Evolutionary conservation across 2,329 filamentous ascomycete genomes (phyloP).

Genomic region (Colletotrichum sp.): DNA sequence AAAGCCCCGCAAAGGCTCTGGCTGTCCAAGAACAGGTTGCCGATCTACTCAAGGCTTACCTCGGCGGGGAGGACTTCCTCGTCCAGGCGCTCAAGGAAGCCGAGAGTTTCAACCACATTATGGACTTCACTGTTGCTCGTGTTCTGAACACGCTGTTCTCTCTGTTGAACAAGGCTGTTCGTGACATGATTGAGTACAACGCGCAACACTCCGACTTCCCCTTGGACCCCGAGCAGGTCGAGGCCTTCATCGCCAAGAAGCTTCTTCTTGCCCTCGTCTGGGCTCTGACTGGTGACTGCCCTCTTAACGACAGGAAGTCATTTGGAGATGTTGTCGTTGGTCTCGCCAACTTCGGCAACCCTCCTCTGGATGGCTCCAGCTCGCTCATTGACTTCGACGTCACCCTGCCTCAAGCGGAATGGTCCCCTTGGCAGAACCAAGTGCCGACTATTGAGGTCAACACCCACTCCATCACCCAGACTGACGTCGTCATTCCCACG

Average conservation of each 20-base stretch:
- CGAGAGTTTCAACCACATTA: slow-evolving; percentile 87
- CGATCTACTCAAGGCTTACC: slow-evolving; percentile 75
- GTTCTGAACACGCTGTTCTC: slow-evolving; percentile 95
- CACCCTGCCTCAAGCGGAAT: slow-evolving; percentile 83
- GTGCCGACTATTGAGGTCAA: slow-evolving; percentile 96
- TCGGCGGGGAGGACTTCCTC: slow-evolving; percentile 83
- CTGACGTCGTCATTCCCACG: slow-evolving; percentile 97
- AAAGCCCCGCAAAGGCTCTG: slow-evolving; percentile 78
- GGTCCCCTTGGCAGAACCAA: slow-evolving; percentile 92
- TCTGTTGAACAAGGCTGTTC: slow-evolving; percentile 89
- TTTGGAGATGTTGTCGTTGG: slow-evolving; percentile 87
- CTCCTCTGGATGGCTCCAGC: slow-evolving; percentile 75
- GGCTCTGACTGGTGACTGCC: slow-evolving; percentile 95
- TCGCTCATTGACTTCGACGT: slow-evolving; percentile 98
- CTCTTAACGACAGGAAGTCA: slow-evolving; percentile 81
- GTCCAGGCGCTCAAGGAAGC: slow-evolving; percentile 78
- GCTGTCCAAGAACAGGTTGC: slow-evolving; percentile 81
- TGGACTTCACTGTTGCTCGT: slow-evolving; percentile 94
- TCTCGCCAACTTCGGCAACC: slow-evolving; percentile 85
- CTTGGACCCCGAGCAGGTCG: slow-evolving; percentile 86
- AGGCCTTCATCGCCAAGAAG: slow-evolving; percentile 92
- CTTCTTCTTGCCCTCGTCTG: slow-evolving; percentile 90
- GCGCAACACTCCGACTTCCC: slow-evolving; percentile 93
- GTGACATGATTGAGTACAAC: slow-evolving; percentile 95
- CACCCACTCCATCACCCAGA: slow-evolving; percentile 96